phyloP scores from a whole-genome alignment of 805 yeast genomes.

The Candida sakaeoensis region DNA sequence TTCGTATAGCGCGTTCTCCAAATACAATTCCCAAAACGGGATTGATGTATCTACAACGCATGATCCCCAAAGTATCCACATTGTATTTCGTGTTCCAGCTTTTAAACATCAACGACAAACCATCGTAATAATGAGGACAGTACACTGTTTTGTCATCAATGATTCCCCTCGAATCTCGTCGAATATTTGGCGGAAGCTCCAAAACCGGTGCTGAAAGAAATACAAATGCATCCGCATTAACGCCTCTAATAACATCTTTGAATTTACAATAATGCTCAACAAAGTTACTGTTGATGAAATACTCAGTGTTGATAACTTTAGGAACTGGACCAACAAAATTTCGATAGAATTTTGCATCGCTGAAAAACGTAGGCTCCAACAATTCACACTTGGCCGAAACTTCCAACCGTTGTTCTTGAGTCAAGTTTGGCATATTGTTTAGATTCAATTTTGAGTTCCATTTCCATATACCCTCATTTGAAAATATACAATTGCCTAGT shows the following conservation, averaged over 20 bases:
- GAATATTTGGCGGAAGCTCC: conserved; percentile 67
- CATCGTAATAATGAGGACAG: conserved; percentile 93
- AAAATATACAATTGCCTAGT: conserved; percentile 77
- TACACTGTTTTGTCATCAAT: conserved; percentile 64
- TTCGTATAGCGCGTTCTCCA: conserved; percentile 78
- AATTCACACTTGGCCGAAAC: conserved; percentile 22
- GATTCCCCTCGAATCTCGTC: conserved; percentile 42
- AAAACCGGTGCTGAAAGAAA: conserved; percentile 82
- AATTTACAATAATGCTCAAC: conserved; percentile 56
- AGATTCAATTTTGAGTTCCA: conserved; percentile 24
- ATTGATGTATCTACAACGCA: conserved; percentile 69
- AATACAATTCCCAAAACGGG: conserved; percentile 75
- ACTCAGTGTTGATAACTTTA: conserved; percentile 40
- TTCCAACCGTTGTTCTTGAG: conserved; percentile 29
- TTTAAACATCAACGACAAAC: conserved; percentile 87
- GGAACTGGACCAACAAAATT: conserved; percentile 14
- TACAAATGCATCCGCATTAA: conserved; percentile 46
- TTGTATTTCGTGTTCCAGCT: conserved; percentile 81
- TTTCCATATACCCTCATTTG: conserved; percentile 77
- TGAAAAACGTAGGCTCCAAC: conserved; percentile 28
- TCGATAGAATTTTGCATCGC: conserved; percentile 31
- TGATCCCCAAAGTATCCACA: conserved; percentile 85
- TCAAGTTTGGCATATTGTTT: conserved; percentile 14
- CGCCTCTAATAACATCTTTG: conserved; percentile 44
- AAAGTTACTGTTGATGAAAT: conserved; percentile 63